Evolutionary conservation across 345 rosid genomes (phyloP).

Genomic region (Erucastrum elatum): DNA sequence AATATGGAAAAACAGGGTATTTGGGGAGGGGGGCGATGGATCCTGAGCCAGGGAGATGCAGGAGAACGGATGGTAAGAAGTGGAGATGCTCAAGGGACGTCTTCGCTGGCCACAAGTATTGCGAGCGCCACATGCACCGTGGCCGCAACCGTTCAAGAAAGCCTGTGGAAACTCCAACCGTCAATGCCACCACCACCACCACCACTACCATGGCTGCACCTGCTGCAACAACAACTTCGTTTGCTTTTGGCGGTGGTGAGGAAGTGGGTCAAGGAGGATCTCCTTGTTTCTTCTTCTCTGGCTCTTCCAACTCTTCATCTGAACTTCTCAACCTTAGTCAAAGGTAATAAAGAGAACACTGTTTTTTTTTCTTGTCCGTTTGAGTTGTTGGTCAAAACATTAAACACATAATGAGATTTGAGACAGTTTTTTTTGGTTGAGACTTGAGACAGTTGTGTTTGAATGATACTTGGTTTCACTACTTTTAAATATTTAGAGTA

Average conservation of each 20-base stretch:
- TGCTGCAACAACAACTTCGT: conserved; percentile 19
- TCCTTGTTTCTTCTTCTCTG: conserved; percentile 46
- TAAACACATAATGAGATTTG: conserved; percentile 15
- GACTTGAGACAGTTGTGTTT: background rate
- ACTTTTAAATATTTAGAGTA: background rate
- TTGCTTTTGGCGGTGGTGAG: conserved; percentile 38
- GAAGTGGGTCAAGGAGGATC: conserved; percentile 47
- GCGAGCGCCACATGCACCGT: conserved; percentile 99
- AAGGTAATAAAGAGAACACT: conserved; percentile 44
- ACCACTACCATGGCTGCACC: conserved; percentile 33
- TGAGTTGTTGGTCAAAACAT: conserved; percentile 17
- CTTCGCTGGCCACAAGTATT: conserved; percentile 85
- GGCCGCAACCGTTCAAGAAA: conserved; percentile 99
- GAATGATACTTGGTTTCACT: background rate
- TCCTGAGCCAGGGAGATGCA: conserved; percentile 97
- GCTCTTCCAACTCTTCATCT: conserved; percentile 55
- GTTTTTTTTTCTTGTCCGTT: conserved; percentile 13
- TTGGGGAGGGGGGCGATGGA: conserved; percentile 90
- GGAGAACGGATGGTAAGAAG: conserved; percentile 98
- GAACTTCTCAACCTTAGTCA: conserved; percentile 60
- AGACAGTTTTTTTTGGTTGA: conserved; percentile 11
- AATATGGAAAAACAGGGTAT: conserved; percentile 50
- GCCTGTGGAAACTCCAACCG: conserved; percentile 97
- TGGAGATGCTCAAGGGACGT: conserved; percentile 99
- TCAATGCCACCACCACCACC: conserved; percentile 33